Conservation (phyloP, 2,329 filamentous ascomycete species). For the Beauveria rudraprayagi region DNA sequence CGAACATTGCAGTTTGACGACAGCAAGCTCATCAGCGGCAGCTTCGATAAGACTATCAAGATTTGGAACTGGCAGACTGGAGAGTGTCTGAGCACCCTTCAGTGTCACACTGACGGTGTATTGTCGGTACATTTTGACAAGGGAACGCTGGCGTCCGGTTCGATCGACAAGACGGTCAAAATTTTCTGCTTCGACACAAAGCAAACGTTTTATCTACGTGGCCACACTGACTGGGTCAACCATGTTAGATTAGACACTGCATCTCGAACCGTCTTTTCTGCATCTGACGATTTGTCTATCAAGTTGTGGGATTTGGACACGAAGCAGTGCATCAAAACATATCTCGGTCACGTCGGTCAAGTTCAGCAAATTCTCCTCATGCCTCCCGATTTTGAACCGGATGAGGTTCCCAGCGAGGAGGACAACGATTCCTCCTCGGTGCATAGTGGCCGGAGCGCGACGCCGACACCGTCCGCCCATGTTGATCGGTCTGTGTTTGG, state of each 20-base stretch:
- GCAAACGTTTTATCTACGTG: conserved; percentile 69
- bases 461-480: conserved; percentile 26
- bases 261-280: conserved; percentile 82
- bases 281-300: conserved; percentile 86
- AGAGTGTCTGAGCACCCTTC: conserved; percentile 72
- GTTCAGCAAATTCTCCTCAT: conserved; percentile 86
- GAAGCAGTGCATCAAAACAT: conserved; percentile 65
- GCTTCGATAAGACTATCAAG: conserved; percentile 77
- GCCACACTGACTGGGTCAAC: conserved; percentile 94
- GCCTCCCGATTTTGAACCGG: conserved; percentile 81
- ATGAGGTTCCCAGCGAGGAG: conserved; percentile 48
- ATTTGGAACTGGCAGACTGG: conserved; percentile 97
- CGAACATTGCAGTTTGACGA: conserved; percentile 90
- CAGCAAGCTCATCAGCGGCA: conserved; percentile 81
- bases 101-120: conserved; percentile 72
- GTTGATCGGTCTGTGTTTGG: conserved; percentile 51
- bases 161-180: conserved; percentile 81
- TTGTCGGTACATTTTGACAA: conserved; percentile 82
- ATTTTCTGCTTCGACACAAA: conserved; percentile 88
- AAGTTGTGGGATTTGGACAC: conserved; percentile 91
- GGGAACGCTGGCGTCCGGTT: conserved; percentile 78
- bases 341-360: conserved; percentile 86
- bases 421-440: conserved; percentile 48
- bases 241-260: conserved; percentile 78
- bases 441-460: conserved; percentile 38